These are phyloP conservation scores for Sugiyamaella grinbergsii DNA, from an alignment of 1,139 yeast species.

Conservation along the genomic window DNA sequence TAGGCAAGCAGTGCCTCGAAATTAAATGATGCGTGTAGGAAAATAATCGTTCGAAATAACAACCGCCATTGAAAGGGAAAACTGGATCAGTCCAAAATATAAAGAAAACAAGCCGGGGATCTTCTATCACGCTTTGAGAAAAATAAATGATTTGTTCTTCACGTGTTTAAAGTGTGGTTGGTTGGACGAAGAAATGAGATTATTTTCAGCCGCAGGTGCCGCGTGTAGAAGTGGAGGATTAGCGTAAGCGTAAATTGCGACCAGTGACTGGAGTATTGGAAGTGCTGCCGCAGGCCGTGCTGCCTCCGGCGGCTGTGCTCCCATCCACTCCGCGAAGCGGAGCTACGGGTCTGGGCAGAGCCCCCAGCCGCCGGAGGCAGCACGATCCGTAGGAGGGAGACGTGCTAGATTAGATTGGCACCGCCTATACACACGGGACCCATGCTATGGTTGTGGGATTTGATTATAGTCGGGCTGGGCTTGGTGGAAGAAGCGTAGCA, in stretches of 20 bases:
- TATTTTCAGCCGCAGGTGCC: not conserved
- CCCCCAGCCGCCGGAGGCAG: slow-evolving; percentile 13
- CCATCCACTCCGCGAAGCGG: slow-evolving; percentile 4
- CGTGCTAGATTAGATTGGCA: not conserved
- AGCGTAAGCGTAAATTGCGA: too few relatives aligned
- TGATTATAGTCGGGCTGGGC: slow-evolving; percentile 9
- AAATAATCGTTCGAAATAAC: not conserved
- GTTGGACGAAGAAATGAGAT: not conserved
- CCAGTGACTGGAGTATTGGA: not conserved
- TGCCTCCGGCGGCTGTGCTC: slow-evolving; percentile 9
- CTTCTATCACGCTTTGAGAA: too few relatives aligned
- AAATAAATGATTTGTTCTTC: not conserved
- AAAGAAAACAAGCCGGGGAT: too few relatives aligned
- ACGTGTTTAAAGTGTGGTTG: not conserved
- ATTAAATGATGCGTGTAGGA: slow-evolving; percentile 1
- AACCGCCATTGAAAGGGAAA: slow-evolving; percentile 17
- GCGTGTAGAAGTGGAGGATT: not conserved
- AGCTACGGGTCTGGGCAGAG: slow-evolving; percentile 14
- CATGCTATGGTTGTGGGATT: slow-evolving; percentile 3
- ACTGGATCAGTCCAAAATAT: not conserved
- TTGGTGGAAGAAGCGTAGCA: slow-evolving; percentile 22
- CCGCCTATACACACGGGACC: slow-evolving; percentile 20
- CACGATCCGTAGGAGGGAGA: too few relatives aligned
- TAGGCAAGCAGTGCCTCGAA: slow-evolving; percentile 13
- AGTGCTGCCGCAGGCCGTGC: too few relatives aligned